phyloP scores from a whole-genome alignment of 1,284 basidiomycete species.

The Ustilago tritici region DNA sequence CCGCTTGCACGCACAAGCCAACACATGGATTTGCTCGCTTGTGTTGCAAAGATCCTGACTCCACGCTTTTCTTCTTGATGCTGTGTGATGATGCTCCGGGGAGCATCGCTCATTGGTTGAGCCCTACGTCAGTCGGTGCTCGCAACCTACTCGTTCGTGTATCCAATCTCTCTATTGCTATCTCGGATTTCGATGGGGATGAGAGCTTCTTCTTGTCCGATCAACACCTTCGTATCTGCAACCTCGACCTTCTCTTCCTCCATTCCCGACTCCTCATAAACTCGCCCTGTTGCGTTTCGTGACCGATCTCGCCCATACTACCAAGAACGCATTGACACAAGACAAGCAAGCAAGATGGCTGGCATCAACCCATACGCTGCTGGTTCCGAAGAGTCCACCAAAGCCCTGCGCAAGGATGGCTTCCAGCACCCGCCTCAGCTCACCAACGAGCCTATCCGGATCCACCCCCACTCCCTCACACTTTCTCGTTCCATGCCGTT shows the following conservation, averaged over 20 bases:
- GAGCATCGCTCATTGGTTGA: neutral
- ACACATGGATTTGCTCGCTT: slow-evolving; percentile 2
- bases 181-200: neutral
- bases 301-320: neutral
- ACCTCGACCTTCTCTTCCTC: neutral
- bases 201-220: neutral
- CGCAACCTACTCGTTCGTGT: neutral
- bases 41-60: slow-evolving; percentile 1
- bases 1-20: neutral
- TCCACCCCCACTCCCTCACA: slow-evolving; percentile 34
- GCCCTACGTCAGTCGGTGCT: slow-evolving; percentile 13
- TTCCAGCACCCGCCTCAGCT: slow-evolving; percentile 27
- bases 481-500: slow-evolving; percentile 24
- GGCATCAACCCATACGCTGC: slow-evolving; percentile 42
- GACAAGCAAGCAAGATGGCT: slow-evolving; percentile 20
- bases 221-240: neutral
- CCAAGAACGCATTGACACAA: too few species aligned
- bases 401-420: slow-evolving; percentile 7
- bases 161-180: neutral
- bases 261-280: neutral
- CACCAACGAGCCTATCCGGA: slow-evolving; percentile 26
- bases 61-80: neutral
- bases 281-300: neutral
- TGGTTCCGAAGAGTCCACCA: slow-evolving; percentile 8
- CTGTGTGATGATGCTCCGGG: too few species aligned